Evolutionary conservation across 768 basidiomycete genomes (phyloP).

Genomic region (Tricholoma terreum): DNA sequence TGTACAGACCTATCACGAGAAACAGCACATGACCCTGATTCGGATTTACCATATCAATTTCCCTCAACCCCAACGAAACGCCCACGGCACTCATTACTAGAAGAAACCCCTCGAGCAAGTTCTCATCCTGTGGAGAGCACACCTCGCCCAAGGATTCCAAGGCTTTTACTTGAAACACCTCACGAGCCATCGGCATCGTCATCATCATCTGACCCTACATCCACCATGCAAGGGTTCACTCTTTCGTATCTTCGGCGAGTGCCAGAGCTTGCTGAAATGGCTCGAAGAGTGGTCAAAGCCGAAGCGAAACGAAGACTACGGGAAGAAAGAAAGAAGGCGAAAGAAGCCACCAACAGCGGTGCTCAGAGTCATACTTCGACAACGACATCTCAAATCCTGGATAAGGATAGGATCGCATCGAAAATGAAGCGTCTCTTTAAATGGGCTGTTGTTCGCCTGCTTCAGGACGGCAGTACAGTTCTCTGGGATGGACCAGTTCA

Average conservation of each 20-base stretch:
- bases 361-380: neutral
- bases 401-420: slow-evolving; percentile 26
- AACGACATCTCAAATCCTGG: slow-evolving; percentile 1
- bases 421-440: slow-evolving; percentile 70
- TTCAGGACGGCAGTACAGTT: slow-evolving; percentile 71
- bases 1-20: slow-evolving; percentile 3
- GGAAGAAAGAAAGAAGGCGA: slow-evolving; percentile 43
- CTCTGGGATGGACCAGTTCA: slow-evolving; percentile 66
- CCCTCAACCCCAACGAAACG: slow-evolving; percentile 10
- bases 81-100: neutral
- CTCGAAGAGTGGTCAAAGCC: slow-evolving; percentile 59
- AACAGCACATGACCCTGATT: slow-evolving; percentile 15
- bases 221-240: slow-evolving; percentile 50
- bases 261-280: slow-evolving; percentile 65
- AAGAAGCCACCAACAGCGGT: slow-evolving; percentile 21
- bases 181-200: neutral
- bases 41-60: neutral
- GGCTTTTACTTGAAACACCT: slow-evolving; percentile 5
- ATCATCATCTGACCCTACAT: neutral
- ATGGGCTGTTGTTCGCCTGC: slow-evolving; percentile 60
- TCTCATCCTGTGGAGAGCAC: slow-evolving; percentile 12
- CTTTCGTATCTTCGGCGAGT: slow-evolving; percentile 76
- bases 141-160: slow-evolving; percentile 22
- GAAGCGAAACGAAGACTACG: slow-evolving; percentile 54
- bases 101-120: slow-evolving; percentile 25